Evolutionary conservation across 192 early-diverging fungal species (phyloP).

Genomic region (Lunasporangiospora selenospora): DNA sequence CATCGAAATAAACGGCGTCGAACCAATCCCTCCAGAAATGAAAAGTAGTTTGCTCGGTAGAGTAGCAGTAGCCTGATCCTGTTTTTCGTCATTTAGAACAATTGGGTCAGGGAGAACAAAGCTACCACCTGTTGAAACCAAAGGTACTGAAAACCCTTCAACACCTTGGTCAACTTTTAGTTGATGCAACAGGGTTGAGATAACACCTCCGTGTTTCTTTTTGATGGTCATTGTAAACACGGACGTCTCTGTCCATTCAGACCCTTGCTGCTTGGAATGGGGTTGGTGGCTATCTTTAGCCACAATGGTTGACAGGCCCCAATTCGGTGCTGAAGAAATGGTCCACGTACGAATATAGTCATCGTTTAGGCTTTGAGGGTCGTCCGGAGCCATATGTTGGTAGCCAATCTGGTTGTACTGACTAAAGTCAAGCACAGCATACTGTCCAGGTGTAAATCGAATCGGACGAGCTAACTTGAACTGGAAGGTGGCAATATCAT

Average conservation of each 20-base stretch:
- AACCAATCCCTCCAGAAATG: constrained; percentile 39
- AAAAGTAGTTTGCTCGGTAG: constrained; percentile 6
- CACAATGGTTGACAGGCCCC: too few species aligned
- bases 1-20: constrained; percentile 41
- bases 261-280: too few species aligned
- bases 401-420: constrained; percentile 25
- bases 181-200: constrained; percentile 27
- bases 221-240: constrained; percentile 32
- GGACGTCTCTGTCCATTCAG: constrained; percentile 1
- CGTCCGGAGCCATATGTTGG: constrained; percentile 27
- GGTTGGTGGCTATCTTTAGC: too few species aligned
- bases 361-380: constrained; percentile 39
- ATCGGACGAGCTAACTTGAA: constrained; percentile 12
- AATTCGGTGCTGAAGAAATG: not conserved
- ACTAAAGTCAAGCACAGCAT: constrained; percentile 35
- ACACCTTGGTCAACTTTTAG: not conserved
- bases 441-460: constrained; percentile 22
- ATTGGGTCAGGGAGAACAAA: constrained; percentile 12
- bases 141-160: constrained; percentile 13
- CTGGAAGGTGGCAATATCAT: constrained; percentile 13
- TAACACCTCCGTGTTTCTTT: constrained; percentile 17
- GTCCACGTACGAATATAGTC: constrained; percentile 46
- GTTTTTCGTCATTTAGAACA: too few species aligned
- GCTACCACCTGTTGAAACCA: constrained; percentile 18
- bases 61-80: too few species aligned